Conservation (phyloP, 2,329 filamentous ascomycete species). For the Neopestalotiopsis rosae region DNA sequence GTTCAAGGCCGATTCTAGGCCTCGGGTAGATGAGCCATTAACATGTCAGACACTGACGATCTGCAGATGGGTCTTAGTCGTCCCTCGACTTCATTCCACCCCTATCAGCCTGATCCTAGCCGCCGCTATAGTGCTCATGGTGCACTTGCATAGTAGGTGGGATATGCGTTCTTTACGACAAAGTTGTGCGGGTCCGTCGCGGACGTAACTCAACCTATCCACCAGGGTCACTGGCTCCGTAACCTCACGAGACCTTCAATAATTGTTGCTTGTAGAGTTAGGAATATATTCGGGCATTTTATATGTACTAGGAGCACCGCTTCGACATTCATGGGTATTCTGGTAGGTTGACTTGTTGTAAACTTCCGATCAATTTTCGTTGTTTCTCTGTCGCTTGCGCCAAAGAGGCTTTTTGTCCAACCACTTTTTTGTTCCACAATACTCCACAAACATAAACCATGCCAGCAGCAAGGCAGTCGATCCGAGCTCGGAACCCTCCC, state of each 20-base stretch:
- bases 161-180: too few species aligned
- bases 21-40: too few species aligned
- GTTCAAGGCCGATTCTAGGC: too few species aligned
- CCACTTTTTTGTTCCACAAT: background rate
- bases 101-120: too few species aligned
- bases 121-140: too few species aligned
- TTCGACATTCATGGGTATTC: too few species aligned
- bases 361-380: background rate
- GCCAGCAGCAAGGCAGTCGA: slow-evolving; percentile 17
- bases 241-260: background rate
- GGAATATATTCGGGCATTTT: background rate
- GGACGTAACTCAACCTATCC: background rate
- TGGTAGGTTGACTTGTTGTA: background rate
- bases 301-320: background rate
- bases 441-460: background rate
- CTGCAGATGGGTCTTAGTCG: too few species aligned
- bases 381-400: background rate
- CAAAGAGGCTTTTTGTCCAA: background rate
- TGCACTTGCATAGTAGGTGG: too few species aligned
- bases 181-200: background rate
- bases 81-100: too few species aligned
- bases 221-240: slow-evolving; percentile 6
- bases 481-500: slow-evolving; percentile 22
- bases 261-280: background rate
- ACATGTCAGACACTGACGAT: too few species aligned